phyloP scores from a whole-genome alignment of 2,329 filamentous ascomycete species.

The Claviceps arundinis region DNA sequence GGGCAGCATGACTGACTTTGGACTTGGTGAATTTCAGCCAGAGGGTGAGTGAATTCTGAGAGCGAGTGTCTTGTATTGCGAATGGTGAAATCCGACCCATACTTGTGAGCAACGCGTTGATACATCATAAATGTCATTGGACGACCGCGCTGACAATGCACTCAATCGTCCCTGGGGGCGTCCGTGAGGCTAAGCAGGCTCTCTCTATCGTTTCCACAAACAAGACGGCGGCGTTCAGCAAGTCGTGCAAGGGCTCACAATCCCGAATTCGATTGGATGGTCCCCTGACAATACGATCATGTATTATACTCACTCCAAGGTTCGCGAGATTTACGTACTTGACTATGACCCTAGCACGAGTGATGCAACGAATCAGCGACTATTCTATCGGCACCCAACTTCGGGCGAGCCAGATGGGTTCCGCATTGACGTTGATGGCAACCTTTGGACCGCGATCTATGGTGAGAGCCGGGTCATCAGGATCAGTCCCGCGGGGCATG shows the following conservation, averaged over 20 bases:
- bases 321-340: slow-evolving; percentile 56
- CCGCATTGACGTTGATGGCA: slow-evolving; percentile 70
- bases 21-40: slow-evolving; percentile 41
- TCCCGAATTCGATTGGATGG: slow-evolving; percentile 80
- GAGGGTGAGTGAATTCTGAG: slow-evolving; percentile 31
- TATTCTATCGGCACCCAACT: slow-evolving; percentile 58
- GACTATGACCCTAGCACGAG: slow-evolving; percentile 58
- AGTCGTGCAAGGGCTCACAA: slow-evolving; percentile 52
- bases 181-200: slow-evolving; percentile 33
- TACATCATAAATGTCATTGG: neutral
- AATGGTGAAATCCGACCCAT: too few species aligned
- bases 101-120: neutral
- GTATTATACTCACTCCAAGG: slow-evolving; percentile 73
- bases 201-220: slow-evolving; percentile 58
- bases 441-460: slow-evolving; percentile 80
- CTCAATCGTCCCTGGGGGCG: too few species aligned
- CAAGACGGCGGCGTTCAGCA: slow-evolving; percentile 40
- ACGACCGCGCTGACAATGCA: neutral
- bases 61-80: too few species aligned
- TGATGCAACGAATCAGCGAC: slow-evolving; percentile 51
- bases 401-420: slow-evolving; percentile 70
- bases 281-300: slow-evolving; percentile 57
- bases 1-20: slow-evolving; percentile 71
- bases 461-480: slow-evolving; percentile 64
- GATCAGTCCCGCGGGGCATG: slow-evolving; percentile 53